These are phyloP conservation scores for Saprolegnia diclina DNA, from an alignment of 352 stramenopile species.

Conservation along the genomic window DNA sequence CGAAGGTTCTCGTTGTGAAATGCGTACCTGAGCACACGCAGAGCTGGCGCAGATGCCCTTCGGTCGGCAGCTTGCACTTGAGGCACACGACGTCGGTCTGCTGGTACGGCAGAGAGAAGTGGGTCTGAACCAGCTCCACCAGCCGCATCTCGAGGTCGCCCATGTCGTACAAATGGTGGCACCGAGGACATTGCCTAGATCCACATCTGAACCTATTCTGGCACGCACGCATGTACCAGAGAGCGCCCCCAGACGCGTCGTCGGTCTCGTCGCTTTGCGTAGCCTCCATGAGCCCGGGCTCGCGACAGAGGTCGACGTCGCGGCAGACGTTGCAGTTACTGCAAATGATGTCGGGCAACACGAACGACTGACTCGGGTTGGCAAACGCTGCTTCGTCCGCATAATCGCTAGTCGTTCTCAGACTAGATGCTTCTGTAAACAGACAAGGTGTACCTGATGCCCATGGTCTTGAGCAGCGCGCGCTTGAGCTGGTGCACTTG, in stretches of 20 bases:
- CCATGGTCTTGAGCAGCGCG: conserved; percentile 83
- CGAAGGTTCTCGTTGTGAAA: too few relatives aligned
- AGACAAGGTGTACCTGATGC: conserved; percentile 33
- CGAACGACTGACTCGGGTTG: conserved; percentile 93
- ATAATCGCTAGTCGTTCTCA: conserved; percentile 41
- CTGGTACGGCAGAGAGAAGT: conserved; percentile 87
- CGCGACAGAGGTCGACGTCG: conserved; percentile 96
- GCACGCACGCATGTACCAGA: conserved; percentile 24
- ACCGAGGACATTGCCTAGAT: conserved; percentile 90
- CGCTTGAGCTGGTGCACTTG: conserved; percentile 89
- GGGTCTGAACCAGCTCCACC: conserved; percentile 83
- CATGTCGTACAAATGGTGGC: conserved; percentile 87
- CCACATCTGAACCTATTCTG: conserved; percentile 30
- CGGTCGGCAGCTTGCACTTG: conserved; percentile 69
- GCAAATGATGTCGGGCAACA: conserved; percentile 97
- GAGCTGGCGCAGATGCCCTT: conserved; percentile 72
- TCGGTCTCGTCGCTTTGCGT: conserved; percentile 35
- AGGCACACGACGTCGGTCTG: conserved; percentile 85
- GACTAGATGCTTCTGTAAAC: too few relatives aligned
- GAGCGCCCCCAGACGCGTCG: background rate
- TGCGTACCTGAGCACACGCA: conserved; percentile 69
- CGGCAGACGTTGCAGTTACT: conserved; percentile 92
- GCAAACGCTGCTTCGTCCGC: conserved; percentile 81
- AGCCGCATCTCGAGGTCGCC: conserved; percentile 87
- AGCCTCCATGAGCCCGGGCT: conserved; percentile 82